phyloP scores from a whole-genome alignment of 352 stramenopile genomes.

The Phytopythium kandeliae region DNA sequence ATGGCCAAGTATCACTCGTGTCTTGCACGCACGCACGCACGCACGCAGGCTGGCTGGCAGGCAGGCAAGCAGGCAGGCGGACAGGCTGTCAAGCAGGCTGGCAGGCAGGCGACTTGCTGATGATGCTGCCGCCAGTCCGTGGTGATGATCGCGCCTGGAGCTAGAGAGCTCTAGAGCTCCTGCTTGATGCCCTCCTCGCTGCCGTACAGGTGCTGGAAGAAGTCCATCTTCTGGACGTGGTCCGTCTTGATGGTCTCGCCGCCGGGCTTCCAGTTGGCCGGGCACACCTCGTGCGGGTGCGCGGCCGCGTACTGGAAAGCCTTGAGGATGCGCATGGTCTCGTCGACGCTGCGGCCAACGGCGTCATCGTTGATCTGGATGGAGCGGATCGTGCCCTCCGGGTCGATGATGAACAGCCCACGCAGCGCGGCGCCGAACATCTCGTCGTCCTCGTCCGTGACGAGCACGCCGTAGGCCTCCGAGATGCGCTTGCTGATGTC shows the following conservation, averaged over 20 bases:
- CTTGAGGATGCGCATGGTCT: slow-evolving; percentile 82
- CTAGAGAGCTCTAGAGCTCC: slow-evolving; percentile 39
- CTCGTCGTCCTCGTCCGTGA: slow-evolving; percentile 78
- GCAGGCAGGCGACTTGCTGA: no score
- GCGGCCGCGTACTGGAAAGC: slow-evolving; percentile 72
- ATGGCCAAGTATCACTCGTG: not conserved
- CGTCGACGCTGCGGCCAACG: slow-evolving; percentile 74
- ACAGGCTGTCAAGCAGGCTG: no score
- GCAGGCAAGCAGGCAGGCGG: no score
- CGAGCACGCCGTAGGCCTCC: slow-evolving; percentile 78
- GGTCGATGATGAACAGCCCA: slow-evolving; percentile 84
- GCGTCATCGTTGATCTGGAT: slow-evolving; percentile 86
- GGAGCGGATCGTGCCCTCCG: slow-evolving; percentile 72
- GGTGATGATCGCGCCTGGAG: no score
- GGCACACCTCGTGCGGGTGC: slow-evolving; percentile 81
- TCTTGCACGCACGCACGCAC: no score
- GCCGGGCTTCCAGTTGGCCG: slow-evolving; percentile 82
- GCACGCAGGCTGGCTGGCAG: no score
- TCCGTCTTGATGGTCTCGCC: slow-evolving; percentile 83
- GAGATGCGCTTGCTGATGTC: slow-evolving; percentile 85
- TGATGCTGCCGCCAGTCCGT: no score
- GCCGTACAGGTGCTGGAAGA: slow-evolving; percentile 80
- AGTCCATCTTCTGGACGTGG: slow-evolving; percentile 79
- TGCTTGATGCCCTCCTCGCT: slow-evolving; percentile 40
- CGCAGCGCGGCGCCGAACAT: slow-evolving; percentile 72